Base-by-base conservation (phyloP, 169 alveolate species). In the Hepatocystis sp. region DNA sequence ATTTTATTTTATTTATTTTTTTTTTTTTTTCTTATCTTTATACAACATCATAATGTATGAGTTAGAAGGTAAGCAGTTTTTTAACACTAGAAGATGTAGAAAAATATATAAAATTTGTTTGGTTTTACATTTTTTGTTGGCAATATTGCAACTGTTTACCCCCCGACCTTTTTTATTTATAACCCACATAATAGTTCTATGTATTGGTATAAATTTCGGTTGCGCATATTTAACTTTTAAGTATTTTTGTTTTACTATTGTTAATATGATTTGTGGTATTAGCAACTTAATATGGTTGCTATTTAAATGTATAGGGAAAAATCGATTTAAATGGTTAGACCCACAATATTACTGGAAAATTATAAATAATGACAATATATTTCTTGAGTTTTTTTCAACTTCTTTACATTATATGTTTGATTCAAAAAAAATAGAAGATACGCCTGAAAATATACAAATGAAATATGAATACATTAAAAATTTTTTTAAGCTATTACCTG, bases 241-340 rank as follows among this genome's bases (percentile, higher is more conserved):
- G 66, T 71, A 71, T 27, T 71, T 71, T 61, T 56, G 64, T 23
- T 71, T 71, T 61, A 71, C 86, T 56, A 65, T 71, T 25, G 86
- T 71, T 13, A 71, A 71, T 71, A 71, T 71, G 86, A 71, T 71
- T 42, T 71, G 58, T 47, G 86, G 86, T n/a, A 71, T 71, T 71
- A 71, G 44, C 8, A 76, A 71, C 27, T 71, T 58, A 10, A 71
- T 71, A 56, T 71, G 86, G 86, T 32, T 71, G 58, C 76, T 71
- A n/a, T 71, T 71, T 32, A 71, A 71, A 63, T 71, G 86, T 71
- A 71, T 56, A 40, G 86, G 86, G 13, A 52, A 71, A 39, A 71
- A 71, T 32, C 27, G 52, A 63, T 71, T 71, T 56, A 56, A 71
- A 36, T 71, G 86, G 86, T 4, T 71, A 23, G 76, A 71, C 64